A percentile compares a stretch with the other conserved stretches of the same genome.
Evolutionary conservation across 805 yeast genomes (phyloP).

Genomic region (Kazachstania africana): DNA sequence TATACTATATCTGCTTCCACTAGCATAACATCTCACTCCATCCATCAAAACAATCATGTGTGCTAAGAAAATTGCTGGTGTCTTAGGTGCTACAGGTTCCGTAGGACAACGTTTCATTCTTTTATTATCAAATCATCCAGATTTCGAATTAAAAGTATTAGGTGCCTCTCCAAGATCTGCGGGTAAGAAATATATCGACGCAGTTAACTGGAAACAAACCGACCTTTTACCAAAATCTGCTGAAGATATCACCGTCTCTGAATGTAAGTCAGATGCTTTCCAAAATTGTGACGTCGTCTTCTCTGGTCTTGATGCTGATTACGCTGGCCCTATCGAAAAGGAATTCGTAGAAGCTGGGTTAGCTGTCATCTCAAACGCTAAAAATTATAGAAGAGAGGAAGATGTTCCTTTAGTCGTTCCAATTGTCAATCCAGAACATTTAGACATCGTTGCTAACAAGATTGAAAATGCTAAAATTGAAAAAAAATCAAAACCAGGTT

Average conservation of each 20-base stretch:
- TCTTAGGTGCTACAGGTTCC: constrained; percentile 94
- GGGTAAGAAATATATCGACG: constrained; percentile 75
- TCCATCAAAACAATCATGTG: too few species aligned
- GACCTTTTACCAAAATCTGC: constrained; percentile 62
- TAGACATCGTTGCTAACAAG: constrained; percentile 55
- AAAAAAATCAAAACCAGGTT: constrained; percentile 59
- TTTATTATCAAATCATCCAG: constrained; percentile 76
- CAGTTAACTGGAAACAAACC: constrained; percentile 92
- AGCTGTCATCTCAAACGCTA: constrained; percentile 86
- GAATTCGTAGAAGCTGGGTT: constrained; percentile 73
- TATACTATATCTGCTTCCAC: too few species aligned
- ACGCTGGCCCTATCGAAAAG: constrained; percentile 86
- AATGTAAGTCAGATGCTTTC: constrained; percentile 68
- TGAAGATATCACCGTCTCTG: constrained; percentile 52
- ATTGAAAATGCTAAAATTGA: constrained; percentile 41
- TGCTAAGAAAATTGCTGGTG: constrained; percentile 50
- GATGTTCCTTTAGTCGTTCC: constrained; percentile 93
- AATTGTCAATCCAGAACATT: constrained; percentile 85
- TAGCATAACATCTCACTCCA: too few species aligned
- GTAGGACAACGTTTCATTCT: constrained; percentile 95
- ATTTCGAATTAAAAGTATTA: constrained; percentile 68
- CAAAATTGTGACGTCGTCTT: constrained; percentile 88
- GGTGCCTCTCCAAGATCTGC: constrained; percentile 95
- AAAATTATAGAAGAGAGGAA: constrained; percentile 80
- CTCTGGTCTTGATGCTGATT: constrained; percentile 87